Evolutionary conservation across 2,329 filamentous ascomycete species (phyloP).

Genomic region (Sporothrix phasma): DNA sequence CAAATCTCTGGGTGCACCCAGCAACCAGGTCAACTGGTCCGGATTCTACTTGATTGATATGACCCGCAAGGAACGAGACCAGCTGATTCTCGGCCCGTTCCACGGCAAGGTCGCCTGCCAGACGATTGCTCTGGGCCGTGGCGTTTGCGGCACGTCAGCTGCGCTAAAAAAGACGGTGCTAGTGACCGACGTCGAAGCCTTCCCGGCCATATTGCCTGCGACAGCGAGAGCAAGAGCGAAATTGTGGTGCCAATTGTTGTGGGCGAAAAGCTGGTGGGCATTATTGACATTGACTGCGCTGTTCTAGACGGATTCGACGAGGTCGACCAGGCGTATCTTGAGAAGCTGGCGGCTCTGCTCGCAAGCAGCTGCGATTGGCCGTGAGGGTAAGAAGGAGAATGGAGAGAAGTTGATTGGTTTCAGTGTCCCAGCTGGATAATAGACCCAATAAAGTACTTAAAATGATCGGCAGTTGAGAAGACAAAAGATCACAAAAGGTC

Average conservation of each 20-base stretch:
- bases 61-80: slow-evolving; percentile 19
- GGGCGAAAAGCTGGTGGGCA: slow-evolving; percentile 35
- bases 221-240: slow-evolving; percentile 65
- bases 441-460: not conserved
- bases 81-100: slow-evolving; percentile 69
- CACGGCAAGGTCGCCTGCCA: slow-evolving; percentile 75
- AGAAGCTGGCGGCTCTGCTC: slow-evolving; percentile 54
- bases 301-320: slow-evolving; percentile 57
- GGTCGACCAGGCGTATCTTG: slow-evolving; percentile 55
- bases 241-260: slow-evolving; percentile 65
- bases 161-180: slow-evolving; percentile 51
- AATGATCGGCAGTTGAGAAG: not conserved
- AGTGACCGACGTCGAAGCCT: slow-evolving; percentile 58
- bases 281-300: slow-evolving; percentile 73
- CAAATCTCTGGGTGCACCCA: slow-evolving; percentile 58
- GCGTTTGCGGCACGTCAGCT: slow-evolving; percentile 67
- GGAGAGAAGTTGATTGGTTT: not conserved
- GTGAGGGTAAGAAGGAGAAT: not conserved
- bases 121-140: slow-evolving; percentile 60
- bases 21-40: slow-evolving; percentile 65
- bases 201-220: slow-evolving; percentile 76
- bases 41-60: slow-evolving; percentile 63
- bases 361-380: slow-evolving; percentile 55
- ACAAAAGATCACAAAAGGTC: not conserved
- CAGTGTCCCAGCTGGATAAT: not conserved